Evolutionary conservation across 176 grass and related monocot species (phyloP).

Genomic region (Thalia dealbata): DNA sequence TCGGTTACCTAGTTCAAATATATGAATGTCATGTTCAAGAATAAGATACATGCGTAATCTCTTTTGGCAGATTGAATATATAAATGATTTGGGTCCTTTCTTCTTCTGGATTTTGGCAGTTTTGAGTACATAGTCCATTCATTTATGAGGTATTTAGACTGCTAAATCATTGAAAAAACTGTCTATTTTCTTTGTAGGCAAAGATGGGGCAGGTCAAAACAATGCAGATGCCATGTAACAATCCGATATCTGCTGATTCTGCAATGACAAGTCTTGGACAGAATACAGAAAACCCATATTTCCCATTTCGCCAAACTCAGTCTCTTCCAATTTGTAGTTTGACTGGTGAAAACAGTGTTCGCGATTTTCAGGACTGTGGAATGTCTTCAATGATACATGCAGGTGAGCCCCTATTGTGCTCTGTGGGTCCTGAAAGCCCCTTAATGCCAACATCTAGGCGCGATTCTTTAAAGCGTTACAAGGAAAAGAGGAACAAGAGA

Average conservation of each 20-base stretch:
- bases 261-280: constrained; percentile 11
- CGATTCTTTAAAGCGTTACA: constrained; percentile 7
- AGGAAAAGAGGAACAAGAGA: constrained; percentile 6
- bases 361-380: constrained; percentile 19
- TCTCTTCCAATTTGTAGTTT: constrained; percentile 21
- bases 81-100: background rate
- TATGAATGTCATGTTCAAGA: too few species aligned
- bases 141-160: background rate
- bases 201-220: constrained; percentile 3
- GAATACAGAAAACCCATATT: constrained; percentile 4
- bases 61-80: too few species aligned
- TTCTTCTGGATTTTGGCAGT: background rate
- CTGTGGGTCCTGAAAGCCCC: constrained; percentile 10
- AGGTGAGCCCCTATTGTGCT: background rate
- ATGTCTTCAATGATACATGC: background rate
- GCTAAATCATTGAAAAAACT: background rate
- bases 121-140: background rate
- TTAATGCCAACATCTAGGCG: background rate
- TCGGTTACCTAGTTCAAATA: too few species aligned
- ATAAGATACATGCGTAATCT: too few species aligned
- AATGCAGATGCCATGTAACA: constrained; percentile 7
- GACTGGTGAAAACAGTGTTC: constrained; percentile 10
- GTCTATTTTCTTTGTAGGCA: background rate
- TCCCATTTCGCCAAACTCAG: constrained; percentile 1
- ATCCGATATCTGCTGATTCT: constrained; percentile 16